Evolutionary conservation across 2,329 filamentous ascomycete genomes (phyloP).

Genomic region (Aspergillus vadensis): DNA sequence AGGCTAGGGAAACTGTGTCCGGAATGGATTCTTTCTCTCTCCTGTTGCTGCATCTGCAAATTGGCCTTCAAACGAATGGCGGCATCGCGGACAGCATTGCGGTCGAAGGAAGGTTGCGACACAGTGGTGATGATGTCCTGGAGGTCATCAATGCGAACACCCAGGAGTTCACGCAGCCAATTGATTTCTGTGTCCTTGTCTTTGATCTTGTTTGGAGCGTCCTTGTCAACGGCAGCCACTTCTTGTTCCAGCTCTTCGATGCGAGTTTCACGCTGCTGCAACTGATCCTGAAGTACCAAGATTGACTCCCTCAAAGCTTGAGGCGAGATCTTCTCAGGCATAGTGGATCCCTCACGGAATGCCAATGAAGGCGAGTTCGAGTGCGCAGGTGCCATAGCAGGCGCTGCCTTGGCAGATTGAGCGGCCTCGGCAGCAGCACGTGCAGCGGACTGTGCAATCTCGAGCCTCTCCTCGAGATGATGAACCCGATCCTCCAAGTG

Average conservation of each 20-base stretch:
- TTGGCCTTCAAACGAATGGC: constrained; percentile 92
- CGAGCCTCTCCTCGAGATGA: constrained; percentile 86
- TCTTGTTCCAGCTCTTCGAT: constrained; percentile 84
- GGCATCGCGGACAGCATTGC: constrained; percentile 79
- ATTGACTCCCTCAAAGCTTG: constrained; percentile 96
- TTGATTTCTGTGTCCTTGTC: constrained; percentile 92
- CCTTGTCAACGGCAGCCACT: constrained; percentile 68
- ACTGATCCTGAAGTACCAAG: constrained; percentile 91
- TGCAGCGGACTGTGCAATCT: constrained; percentile 85
- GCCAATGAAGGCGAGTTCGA: constrained; percentile 51
- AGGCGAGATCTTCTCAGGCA: constrained; percentile 85
- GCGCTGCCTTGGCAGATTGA: constrained; percentile 56
- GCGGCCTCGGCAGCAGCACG: constrained; percentile 78
- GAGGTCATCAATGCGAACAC: constrained; percentile 85
- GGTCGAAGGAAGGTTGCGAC: constrained; percentile 73
- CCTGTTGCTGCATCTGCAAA: constrained; percentile 96
- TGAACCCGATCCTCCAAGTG: constrained; percentile 82
- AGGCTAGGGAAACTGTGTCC: constrained; percentile 70
- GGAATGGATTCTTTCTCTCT: constrained; percentile 81
- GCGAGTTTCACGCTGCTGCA: constrained; percentile 86
- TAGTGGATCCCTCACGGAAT: constrained; percentile 47
- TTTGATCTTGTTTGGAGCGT: constrained; percentile 78
- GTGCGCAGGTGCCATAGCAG: constrained; percentile 43
- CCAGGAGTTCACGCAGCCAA: constrained; percentile 91
- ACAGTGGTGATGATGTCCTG: constrained; percentile 86